Base-by-base conservation (phyloP, 2,329 filamentous ascomycete species). In the Aspergillus cejpii region DNA sequence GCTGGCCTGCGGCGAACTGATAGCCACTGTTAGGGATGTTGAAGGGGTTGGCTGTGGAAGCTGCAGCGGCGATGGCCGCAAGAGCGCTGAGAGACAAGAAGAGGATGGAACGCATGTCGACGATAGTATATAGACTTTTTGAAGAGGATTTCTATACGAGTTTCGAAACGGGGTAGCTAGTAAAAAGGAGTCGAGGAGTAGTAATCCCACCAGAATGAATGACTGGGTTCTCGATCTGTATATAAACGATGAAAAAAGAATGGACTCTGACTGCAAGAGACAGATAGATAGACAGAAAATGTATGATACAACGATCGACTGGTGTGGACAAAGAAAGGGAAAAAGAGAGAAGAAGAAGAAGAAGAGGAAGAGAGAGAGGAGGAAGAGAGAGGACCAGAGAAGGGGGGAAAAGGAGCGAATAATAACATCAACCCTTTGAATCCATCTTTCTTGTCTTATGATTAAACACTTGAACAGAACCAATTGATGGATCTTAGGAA, bases 21-120 rank as follows among this genome's bases (percentile, higher is more conserved):
- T 73, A 71, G 36, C 71, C 71, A 12, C 54, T 58, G 3, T 37
- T 29, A 14, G 74, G 72, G 47, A 70, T 62, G 44, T 65, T 73
- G 69, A 78, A 77, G 40, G 72, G 59, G 58, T 78, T 78, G 39
- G 55, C 54, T 26, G 50, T 65, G 53, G 49, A 64, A 54, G 63
- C 55, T 27, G 70, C 73, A 20, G 67, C 56, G 38, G 65, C 67
- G 14, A 73, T 53, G 41, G 71, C 68, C 45, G 71, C 69, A 50
- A 75, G 55, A 49, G 71, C 61, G 52, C 72, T 68, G 48, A 74
- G 49, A 50, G 73, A 51, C 39, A 71, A 40, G 44, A 69, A 64
- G 58, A 65, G 51, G 50, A 68, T 53, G 61, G 72, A 67, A 50
- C 68, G 67, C 74, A 77, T 77, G 26, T 52, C 70, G 62, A 52